Base-by-base conservation (phyloP, 805 yeast genomes). In the Candida broadrunensis region DNA sequence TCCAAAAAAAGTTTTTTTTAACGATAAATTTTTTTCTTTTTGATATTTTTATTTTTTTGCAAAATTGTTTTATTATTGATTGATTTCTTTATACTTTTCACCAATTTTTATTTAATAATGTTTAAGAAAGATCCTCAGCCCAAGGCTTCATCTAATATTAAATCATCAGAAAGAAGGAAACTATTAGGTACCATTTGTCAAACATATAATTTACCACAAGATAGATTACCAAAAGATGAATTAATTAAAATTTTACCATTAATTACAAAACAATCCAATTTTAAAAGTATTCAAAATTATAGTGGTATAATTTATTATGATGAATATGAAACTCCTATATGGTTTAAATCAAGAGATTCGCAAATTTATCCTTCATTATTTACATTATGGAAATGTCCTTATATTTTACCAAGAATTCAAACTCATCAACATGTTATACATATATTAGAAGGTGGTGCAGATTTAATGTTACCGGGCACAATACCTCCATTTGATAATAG, bases 351-450 rank as follows among this genome's bases (percentile, higher is more conserved):
- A 1, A 69, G 80, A 43, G 84, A 81, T 55, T 70, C 74, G 1
- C 68, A 62, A 16, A 45, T 73, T 24, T 67, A 80, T 38, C 98
- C 99, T 0, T 78, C 96, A 0, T 64, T 87, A 1, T 85, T 72
- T 54, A 80, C 88, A 0, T 59, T 83, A 31, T 87, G 96, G 93
- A 69, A 70, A 18, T 72, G 77, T 29, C 88, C 90, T 0, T 75
- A 64, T 44, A 40, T 88, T 11, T 49, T 88, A 17, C 96, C 96
- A 0, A 56, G 73, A 0, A 77, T 90, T 2, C 62, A 67, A 42
- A 90, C 97, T 0, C 89, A 87, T 55, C 77, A 77, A 11, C 78
- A 74, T 49, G 96, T 91, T 2, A 72, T 91, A 14, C 82, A 76
- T 36, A 77, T 79, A 11, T 63, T 89, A n/a, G 64, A 72, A 24